Base-by-base conservation (phyloP, 768 basidiomycete species). In the Lactarius sp. region DNA sequence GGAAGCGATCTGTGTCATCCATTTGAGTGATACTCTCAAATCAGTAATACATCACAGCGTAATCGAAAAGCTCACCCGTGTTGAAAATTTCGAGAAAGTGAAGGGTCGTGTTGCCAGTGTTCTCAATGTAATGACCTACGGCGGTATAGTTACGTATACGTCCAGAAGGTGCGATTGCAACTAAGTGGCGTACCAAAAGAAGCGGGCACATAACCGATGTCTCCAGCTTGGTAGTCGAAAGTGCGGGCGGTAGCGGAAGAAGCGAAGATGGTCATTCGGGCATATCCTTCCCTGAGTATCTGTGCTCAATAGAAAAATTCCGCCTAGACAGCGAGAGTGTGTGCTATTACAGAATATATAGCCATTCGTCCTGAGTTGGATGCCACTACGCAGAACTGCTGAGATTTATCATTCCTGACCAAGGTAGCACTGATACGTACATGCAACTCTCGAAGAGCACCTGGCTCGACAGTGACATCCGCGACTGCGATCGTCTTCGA, bases 291-390 rank as follows among this genome's bases (percentile, higher is more conserved):
- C 44, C 83, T 87, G 63, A 10, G 18, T 18, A 31, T 34, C 18
- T 52, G 34, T 58, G n/a, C n/a, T 52, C 58, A 64, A 41, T 53
- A 62, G 34, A 59, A 51, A 66, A 31, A 49, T 53, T 4, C 22
- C 22, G 22, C 22, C 1, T 31, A 9, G 18, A 14, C 13, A 9
- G n/a, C 31, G 13, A 18, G 31, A 18, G 22, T 56, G 62, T 34
- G 64, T 59, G 56, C 27, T 52, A 74, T 60, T 70, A 83, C 83
- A 85, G 57, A 76, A 76, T 81, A 70, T 78, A 83, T 57, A 73
- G 77, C 85, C 85, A 87, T 73, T 86, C 85, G 62, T 85, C 83
- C 68, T 84, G 76, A 12, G 82, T 83, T 7, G 87, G 86, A 66
- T 88, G 87, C 87, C 87, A 88, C 85, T 86, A 57, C 7, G 22